phyloP scores from a whole-genome alignment of 1,284 basidiomycete genomes.

The Ceratobasidium papillatum region DNA sequence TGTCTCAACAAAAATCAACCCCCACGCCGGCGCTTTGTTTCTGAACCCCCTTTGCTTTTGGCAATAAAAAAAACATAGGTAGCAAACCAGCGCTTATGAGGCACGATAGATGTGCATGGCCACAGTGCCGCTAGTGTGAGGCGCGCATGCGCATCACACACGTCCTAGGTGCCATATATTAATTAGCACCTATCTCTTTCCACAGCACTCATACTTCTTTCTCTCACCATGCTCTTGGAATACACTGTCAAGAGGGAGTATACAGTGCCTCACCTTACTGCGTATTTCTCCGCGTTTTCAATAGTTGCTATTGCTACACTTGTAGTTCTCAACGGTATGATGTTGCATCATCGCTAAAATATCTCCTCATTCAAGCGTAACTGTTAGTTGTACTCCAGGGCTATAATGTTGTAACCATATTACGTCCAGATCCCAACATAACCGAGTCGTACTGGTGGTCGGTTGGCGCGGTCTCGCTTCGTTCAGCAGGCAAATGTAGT shows the following conservation, averaged over 20 bases:
- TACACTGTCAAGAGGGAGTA: neutral
- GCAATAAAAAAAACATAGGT: no score
- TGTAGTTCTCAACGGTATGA: slow-evolving; percentile 12
- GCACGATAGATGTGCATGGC: no score
- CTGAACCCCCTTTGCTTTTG: no score
- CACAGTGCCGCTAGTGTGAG: no score
- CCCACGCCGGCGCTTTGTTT: no score
- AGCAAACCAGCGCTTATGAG: no score
- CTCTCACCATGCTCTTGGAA: neutral
- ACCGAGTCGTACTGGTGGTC: slow-evolving; percentile 23
- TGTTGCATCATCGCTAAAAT: neutral
- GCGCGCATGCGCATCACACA: no score
- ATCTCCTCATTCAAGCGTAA: no score
- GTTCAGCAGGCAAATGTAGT: slow-evolving; percentile 1
- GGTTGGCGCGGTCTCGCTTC: neutral
- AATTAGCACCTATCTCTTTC: no score
- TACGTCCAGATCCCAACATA: slow-evolving; percentile 10
- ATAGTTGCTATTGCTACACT: neutral
- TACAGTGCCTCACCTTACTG: neutral
- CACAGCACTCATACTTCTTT: neutral
- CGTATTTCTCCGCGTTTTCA: neutral
- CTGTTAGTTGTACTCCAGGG: slow-evolving; percentile 5
- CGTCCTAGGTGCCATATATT: no score
- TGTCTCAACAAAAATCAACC: no score
- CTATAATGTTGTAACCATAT: neutral